Base-by-base conservation (phyloP, 176 grass and related monocot species). In the Carex cristatella region DNA sequence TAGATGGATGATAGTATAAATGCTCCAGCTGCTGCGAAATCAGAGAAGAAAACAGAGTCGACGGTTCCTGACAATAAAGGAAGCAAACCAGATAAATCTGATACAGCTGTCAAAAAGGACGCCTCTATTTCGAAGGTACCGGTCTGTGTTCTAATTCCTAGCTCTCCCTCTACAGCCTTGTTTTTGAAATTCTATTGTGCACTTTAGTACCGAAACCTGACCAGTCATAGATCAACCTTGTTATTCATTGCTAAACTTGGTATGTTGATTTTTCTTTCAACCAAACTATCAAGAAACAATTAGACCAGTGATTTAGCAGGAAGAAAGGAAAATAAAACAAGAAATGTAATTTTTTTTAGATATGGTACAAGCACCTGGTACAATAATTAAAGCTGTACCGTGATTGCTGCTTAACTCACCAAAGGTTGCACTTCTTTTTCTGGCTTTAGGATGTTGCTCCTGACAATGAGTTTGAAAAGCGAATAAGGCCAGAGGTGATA, bases 401-500 rank as follows among this genome's bases (percentile, higher is more conserved):
- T 7, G 8, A 49, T 42, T 1, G 53, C 44, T 53, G 42, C 18
- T 74, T 16, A 51, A 28, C 42, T 49, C 3, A 19, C 1, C 8
- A 74, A 74, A 13, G n/a, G 44, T 53, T 51, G n/a, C 58, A 51
- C 1, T 28, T 70, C 11, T 51, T 51, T 53, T 61, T 16, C 1
- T 60, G 57, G 46, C 23, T 51, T 76, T 76, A 76, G 71, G 71
- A 76, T 27, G 46, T 31, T 76, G 71, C 51, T 56, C 93, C 97
- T 31, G 97, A 99, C 82, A 99, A 99, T 16, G 97, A 99, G 73
- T 99, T 94, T 87, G 97, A 99, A 69, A 99, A 99, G 77, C 91
- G 93, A 14, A 91, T 99, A 77, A 90, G 97, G 42, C 90, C 93
- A 60, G 93, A 96, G 87, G 91, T 99, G 60, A 94, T 96, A 83